These are phyloP conservation scores for Sugiyamaella valdiviana DNA, from an alignment of 805 yeast genomes.

Conservation along the genomic window DNA sequence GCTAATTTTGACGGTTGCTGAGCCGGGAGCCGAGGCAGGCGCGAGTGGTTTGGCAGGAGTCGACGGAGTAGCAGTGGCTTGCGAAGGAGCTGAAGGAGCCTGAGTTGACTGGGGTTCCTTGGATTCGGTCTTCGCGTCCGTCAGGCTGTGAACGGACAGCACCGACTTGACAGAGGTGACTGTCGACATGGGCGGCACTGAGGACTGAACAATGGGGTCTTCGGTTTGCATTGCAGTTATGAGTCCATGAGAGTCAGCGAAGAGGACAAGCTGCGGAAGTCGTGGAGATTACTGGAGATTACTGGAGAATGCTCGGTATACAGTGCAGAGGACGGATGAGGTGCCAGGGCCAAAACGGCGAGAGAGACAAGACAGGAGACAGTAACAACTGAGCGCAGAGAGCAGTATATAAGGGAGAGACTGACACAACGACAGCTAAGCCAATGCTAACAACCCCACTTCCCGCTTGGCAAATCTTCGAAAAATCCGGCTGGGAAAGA, in stretches of 20 bases:
- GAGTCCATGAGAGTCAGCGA: neutral
- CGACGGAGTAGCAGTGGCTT: neutral
- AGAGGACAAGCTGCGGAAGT: too few relatives aligned
- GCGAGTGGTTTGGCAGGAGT: neutral
- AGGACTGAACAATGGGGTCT: neutral
- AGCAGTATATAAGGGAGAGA: too few relatives aligned
- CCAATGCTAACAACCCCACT: neutral
- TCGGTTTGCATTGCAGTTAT: neutral
- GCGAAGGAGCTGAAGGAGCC: neutral
- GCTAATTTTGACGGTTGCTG: neutral
- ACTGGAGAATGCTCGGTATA: too few relatives aligned
- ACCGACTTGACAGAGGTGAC: neutral
- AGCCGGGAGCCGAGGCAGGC: neutral
- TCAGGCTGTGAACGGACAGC: neutral
- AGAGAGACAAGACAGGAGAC: too few relatives aligned
- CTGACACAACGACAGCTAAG: too few relatives aligned
- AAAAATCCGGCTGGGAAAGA: neutral
- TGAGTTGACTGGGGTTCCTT: neutral
- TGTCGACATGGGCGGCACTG: neutral
- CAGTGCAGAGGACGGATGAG: too few relatives aligned
- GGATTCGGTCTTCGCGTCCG: neutral
- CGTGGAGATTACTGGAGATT: too few relatives aligned
- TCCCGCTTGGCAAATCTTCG: neutral
- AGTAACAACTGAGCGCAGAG: too few relatives aligned
- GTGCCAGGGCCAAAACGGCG: too few relatives aligned